Conservation (phyloP, 1,139 yeast genomes). For the Lodderomyces orthopsilosis region DNA sequence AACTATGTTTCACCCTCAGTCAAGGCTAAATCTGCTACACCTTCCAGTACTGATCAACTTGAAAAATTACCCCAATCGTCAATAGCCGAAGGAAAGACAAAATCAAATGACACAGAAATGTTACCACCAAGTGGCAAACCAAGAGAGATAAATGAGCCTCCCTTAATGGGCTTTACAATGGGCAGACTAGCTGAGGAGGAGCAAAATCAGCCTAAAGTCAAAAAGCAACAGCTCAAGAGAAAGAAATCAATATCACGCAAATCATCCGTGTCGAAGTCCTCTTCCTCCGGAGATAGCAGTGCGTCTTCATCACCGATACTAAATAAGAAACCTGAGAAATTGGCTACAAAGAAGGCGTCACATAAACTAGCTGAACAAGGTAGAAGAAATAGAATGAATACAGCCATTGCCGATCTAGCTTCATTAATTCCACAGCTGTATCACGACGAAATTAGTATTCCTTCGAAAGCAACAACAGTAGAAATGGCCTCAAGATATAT, state of each 20-base stretch:
- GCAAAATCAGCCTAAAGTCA: constrained; percentile 3
- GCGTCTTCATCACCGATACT: constrained; percentile 20
- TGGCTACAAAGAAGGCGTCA: constrained; percentile 61
- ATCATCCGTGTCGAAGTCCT: constrained; percentile 14
- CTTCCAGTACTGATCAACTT: constrained; percentile 15
- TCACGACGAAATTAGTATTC: constrained; percentile 59
- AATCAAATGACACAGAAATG: constrained; percentile 26
- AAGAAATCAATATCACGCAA: constrained; percentile 5
- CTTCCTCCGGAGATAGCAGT: constrained; percentile 18
- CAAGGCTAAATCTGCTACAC: constrained; percentile 12
- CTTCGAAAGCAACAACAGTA: constrained; percentile 91
- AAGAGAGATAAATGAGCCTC: constrained; percentile 17
- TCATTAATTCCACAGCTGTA: constrained; percentile 61
- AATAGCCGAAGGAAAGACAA: constrained; percentile 10
- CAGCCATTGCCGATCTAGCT: constrained; percentile 76
- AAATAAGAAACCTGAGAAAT: constrained; percentile 22
- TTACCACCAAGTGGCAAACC: constrained; percentile 35
- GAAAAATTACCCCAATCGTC: constrained; percentile 40
- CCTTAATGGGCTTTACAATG: constrained; percentile 50
- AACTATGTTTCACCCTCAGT: constrained; percentile 14
- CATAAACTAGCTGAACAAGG: constrained; percentile 97
- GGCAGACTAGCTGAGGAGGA: constrained; percentile 42
- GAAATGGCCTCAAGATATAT: constrained; percentile 81
- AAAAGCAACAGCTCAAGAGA: constrained; percentile 6
- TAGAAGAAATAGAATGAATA: constrained; percentile 85